Evolutionary conservation across 176 grass and related monocot genomes (phyloP).

Genomic region (Oryza officinalis): DNA sequence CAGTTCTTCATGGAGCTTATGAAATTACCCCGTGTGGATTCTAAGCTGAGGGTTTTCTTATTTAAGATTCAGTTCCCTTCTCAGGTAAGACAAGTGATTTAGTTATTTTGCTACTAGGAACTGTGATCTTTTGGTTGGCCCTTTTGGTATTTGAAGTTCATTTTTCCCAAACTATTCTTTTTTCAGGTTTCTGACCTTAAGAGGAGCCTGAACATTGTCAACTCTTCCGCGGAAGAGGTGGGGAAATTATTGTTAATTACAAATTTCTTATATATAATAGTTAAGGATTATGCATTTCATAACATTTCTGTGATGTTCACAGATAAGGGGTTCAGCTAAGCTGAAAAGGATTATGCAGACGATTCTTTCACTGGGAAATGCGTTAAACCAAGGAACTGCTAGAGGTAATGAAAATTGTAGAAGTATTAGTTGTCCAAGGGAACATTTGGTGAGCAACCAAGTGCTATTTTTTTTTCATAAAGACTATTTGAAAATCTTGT

Average conservation of each 20-base stretch:
- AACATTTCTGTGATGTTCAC: constrained; percentile 37
- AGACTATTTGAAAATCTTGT: neutral
- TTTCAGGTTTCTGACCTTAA: constrained; percentile 93
- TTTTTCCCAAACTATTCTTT: constrained; percentile 36
- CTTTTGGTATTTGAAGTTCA: constrained; percentile 32
- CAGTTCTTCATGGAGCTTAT: constrained; percentile 96
- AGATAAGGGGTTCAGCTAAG: constrained; percentile 94
- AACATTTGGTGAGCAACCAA: constrained; percentile 15
- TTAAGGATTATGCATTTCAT: constrained; percentile 31
- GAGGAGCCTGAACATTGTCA: constrained; percentile 78
- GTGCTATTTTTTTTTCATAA: neutral
- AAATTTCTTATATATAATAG: constrained; percentile 30
- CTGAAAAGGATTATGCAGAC: constrained; percentile 99
- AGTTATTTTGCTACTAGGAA: constrained; percentile 33
- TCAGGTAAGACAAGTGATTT: constrained; percentile 55
- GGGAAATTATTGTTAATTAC: constrained; percentile 19
- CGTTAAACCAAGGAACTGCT: constrained; percentile 97
- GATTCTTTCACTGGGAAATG: constrained; percentile 99
- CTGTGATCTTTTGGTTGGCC: constrained; percentile 26
- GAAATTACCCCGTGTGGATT: constrained; percentile 94
- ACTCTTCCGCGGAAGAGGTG: constrained; percentile 86
- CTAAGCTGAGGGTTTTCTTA: constrained; percentile 89
- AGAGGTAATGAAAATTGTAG: constrained; percentile 71
- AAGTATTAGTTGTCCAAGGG: constrained; percentile 23
- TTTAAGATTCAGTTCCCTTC: constrained; percentile 87